Evolutionary conservation across 2,329 filamentous ascomycete species (phyloP), one percentile per base, ranked within the genome.

Genomic region (Botrytis porri): DNA sequence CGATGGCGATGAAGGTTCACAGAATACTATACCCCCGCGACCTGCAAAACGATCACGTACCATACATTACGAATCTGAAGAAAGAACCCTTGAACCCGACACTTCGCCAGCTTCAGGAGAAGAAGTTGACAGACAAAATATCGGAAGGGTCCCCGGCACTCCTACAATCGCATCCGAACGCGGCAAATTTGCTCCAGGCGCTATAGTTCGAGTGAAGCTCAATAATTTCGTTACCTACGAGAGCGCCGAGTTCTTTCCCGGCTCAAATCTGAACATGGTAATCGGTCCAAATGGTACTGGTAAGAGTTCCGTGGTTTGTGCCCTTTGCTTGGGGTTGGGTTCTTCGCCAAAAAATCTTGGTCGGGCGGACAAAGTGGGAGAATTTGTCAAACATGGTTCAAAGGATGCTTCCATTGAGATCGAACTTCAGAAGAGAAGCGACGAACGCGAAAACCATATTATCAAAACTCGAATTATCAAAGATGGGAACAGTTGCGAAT

Each of bases 211-310:
- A 51, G 94, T 99, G 65, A 92, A 90, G 77, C 87, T 98, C 62
- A 88, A 87, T 66, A 93, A 98, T 82, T 99, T 99, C 78, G 94
- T 99, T 72, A 99, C 96, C 0, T 99, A 99, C 83, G 94, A 93
- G 67, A 90, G 91, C 70, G 95, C 94, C 72, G 95, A 97, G 76
- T 98, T 98, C 82, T 89, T 92, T 73, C 94, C 94, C 20, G 96
- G 96, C 0, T 95, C 96, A 0, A 95, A 93, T 80, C 83, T 99
- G 79, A 99, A 99, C 81, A 98, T 99, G 95, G 91, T 99, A 70
- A 97, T 99, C 77, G 96, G 96, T 0, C 96, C 96, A n/a, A 99
- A 99, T 79, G 96, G 96, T 48, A 98, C 96, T 0, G 96, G 96
- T 72, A 99, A 99, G 83, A 98, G 95, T 83, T 98, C 96, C 0